Percentiles rank a stretch among this genome's conserved stretches.
phyloP scores from a whole-genome alignment of 306 rosid genomes.

The Argentina anserina region DNA sequence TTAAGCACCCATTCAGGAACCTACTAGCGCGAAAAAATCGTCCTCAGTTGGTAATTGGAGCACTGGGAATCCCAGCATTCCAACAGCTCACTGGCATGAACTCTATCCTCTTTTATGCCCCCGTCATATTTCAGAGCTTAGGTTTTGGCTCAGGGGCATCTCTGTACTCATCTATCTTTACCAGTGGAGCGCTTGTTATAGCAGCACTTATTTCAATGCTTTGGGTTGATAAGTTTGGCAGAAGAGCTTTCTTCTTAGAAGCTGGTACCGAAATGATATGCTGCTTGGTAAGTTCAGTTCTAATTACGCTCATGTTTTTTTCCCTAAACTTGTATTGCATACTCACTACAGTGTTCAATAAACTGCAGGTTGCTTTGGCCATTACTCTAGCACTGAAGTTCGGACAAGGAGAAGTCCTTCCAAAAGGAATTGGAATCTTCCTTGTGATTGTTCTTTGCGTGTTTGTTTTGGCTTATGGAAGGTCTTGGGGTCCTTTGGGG shows the following conservation, averaged over 20 bases:
- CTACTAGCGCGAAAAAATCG: conserved; percentile 69
- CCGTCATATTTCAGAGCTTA: conserved; percentile 89
- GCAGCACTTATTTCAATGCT: conserved; percentile 83
- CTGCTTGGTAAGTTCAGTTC: conserved; percentile 57
- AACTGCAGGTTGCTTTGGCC: conserved; percentile 57
- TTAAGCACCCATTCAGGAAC: conserved; percentile 61
- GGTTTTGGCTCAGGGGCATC: conserved; percentile 88
- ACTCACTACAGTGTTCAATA: neutral
- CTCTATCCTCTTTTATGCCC: conserved; percentile 97
- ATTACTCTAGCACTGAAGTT: conserved; percentile 62
- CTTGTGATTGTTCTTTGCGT: conserved; percentile 70
- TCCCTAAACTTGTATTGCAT: neutral
- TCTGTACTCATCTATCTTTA: conserved; percentile 68
- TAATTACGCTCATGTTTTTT: neutral
- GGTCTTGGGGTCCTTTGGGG: conserved; percentile 97
- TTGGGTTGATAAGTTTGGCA: conserved; percentile 78
- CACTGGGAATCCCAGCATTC: conserved; percentile 89
- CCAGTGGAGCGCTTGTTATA: conserved; percentile 74
- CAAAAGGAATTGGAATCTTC: conserved; percentile 55
- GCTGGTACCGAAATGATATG: conserved; percentile 93
- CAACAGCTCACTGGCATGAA: conserved; percentile 96
- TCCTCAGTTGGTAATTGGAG: conserved; percentile 88
- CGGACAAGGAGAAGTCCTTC: conserved; percentile 67
- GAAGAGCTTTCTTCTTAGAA: conserved; percentile 88
- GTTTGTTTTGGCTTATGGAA: conserved; percentile 94